Percentiles rank a stretch among this genome's conserved stretches.
Evolutionary conservation across 163 green algal genomes (phyloP).

Genomic region (Prototheca cutis): DNA sequence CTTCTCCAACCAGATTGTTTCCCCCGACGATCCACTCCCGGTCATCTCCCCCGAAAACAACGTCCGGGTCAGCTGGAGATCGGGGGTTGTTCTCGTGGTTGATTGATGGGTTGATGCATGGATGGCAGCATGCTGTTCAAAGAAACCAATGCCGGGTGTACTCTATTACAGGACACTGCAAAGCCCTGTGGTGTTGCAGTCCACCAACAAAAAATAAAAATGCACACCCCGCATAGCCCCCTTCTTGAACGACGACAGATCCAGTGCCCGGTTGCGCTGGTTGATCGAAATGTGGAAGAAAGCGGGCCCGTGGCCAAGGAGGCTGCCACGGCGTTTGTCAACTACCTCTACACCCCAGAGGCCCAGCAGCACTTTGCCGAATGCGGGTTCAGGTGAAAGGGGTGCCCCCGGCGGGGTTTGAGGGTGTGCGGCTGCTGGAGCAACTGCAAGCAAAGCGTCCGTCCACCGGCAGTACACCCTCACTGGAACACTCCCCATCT

Average conservation of each 20-base stretch:
- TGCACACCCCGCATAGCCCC: no score
- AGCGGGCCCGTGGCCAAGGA: conserved; percentile 20
- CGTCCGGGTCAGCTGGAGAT: conserved; percentile 36
- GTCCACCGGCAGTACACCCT: no score
- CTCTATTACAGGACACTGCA: no score
- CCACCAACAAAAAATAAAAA: no score
- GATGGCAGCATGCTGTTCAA: no score
- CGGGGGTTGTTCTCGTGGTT: no score
- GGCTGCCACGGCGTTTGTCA: conserved; percentile 55
- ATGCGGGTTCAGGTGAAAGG: conserved; percentile 50
- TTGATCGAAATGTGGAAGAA: conserved; percentile 36
- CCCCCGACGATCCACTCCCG: conserved; percentile 42
- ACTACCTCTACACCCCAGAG: conserved; percentile 56
- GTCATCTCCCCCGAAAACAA: conserved; percentile 55
- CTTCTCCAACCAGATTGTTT: conserved; percentile 64
- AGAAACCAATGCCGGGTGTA: no score
- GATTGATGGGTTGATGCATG: no score
- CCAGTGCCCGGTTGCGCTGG: conserved; percentile 39
- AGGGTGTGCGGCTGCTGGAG: not conserved
- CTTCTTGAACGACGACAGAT: no score
- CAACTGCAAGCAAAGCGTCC: not conserved
- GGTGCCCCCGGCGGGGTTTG: no score
- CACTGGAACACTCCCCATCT: no score
- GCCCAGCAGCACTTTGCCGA: conserved; percentile 61
- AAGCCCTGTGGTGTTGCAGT: no score